phyloP scores from a whole-genome alignment of 148 eudicot species.

The Persicaria maculosa region DNA sequence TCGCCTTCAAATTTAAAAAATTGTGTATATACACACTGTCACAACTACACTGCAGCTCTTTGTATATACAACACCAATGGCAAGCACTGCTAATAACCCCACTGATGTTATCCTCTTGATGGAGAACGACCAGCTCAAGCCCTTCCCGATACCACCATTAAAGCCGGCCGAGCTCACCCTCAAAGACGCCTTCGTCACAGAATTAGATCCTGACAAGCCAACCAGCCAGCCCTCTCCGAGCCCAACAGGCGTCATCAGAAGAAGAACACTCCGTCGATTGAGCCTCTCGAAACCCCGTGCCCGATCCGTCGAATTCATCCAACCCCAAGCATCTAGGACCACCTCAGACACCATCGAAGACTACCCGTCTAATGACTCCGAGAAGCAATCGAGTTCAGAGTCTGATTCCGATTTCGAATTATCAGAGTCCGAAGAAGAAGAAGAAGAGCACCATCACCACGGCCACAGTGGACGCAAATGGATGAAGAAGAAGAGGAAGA shows the following conservation, averaged over 20 bases:
- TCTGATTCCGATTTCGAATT: neutral
- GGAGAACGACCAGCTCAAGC: neutral
- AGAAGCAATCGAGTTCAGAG: neutral
- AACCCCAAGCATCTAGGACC: conserved; percentile 8
- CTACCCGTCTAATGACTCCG: neutral
- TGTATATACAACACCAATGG: neutral
- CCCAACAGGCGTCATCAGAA: conserved; percentile 7
- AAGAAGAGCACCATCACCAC: neutral
- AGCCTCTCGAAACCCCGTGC: conserved; percentile 54
- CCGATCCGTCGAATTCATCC: conserved; percentile 37
- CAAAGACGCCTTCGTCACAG: neutral
- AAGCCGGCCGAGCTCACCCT: neutral
- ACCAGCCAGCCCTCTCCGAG: neutral
- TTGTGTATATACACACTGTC: too few relatives aligned
- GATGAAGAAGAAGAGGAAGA: conserved; percentile 26
- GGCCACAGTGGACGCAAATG: conserved; percentile 1
- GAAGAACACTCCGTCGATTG: conserved; percentile 28
- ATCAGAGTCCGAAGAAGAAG: neutral
- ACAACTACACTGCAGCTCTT: too few relatives aligned
- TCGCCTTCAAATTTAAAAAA: too few relatives aligned
- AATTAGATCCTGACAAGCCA: conserved; percentile 1
- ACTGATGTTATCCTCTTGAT: neutral
- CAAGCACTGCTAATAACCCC: neutral
- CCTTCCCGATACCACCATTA: neutral
- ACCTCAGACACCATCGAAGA: neutral